Evolutionary conservation across 495 filamentous ascomycete genomes (phyloP).

Genomic region (Penicillium argentinense): DNA sequence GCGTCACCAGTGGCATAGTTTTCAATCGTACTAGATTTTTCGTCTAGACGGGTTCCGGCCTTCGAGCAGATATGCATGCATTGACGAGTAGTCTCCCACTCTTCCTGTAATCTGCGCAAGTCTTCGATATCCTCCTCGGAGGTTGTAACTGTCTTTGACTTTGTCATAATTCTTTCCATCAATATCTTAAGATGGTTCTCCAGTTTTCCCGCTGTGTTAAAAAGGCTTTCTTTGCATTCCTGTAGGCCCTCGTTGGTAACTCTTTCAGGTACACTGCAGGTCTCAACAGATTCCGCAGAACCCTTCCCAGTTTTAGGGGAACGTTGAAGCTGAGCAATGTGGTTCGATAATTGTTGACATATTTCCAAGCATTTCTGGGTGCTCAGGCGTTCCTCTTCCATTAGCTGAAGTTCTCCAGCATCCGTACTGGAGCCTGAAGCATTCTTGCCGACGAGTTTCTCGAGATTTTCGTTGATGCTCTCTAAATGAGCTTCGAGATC

Average conservation of each 20-base stretch:
- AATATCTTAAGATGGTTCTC: conserved; percentile 34
- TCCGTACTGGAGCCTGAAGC: conserved; percentile 18
- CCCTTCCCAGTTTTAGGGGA: no score
- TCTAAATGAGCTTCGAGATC: no score
- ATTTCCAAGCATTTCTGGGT: conserved; percentile 46
- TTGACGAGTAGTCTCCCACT: conserved; percentile 39
- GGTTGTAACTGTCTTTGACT: conserved; percentile 26
- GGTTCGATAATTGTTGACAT: conserved; percentile 34
- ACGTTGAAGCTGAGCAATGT: conserved; percentile 37
- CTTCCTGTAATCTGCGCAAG: conserved; percentile 33
- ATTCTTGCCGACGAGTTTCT: no score
- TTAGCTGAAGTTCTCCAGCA: conserved; percentile 26
- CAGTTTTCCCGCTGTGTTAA: conserved; percentile 28
- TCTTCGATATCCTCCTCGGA: conserved; percentile 35
- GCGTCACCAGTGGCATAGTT: conserved; percentile 40
- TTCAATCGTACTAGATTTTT: conserved; percentile 35
- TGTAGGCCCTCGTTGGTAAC: conserved; percentile 35
- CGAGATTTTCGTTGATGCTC: no score
- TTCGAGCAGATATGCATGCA: conserved; percentile 38
- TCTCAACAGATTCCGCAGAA: no score
- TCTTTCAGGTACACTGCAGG: no score
- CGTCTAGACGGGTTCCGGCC: conserved; percentile 32
- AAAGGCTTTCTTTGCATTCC: conserved; percentile 39
- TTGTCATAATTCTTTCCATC: conserved; percentile 33
- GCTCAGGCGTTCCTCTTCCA: conserved; percentile 40